Evolutionary conservation across 1,139 yeast species (phyloP), one percentile per base, ranked within the genome.

Genomic region (Yamadazyma conglobata): DNA sequence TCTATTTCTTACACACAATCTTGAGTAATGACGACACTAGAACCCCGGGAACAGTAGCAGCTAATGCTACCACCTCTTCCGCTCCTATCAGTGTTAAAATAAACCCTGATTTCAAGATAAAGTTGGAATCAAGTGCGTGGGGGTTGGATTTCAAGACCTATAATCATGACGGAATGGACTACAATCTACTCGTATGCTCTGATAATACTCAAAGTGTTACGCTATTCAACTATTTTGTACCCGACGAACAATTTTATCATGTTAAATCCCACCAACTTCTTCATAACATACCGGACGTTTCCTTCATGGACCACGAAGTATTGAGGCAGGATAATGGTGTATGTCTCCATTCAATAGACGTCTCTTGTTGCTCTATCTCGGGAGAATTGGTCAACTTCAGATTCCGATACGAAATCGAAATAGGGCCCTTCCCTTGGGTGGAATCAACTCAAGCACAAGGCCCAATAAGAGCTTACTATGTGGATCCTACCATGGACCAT

Each of bases 241-340:
- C 11, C 2, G 66, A 58, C 32, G 38, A 44, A 7, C 35, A 49
- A 28, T 65, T 65, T 32, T 56, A 56, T 35, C 61, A 56, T 28
- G 52, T 56, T 2, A 56, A 54, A 19, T 56, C 77, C 3, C 73
- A 67, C 16, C 65, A 58, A 27, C 38, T 80, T 10, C 47, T 65
- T 8, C 81, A 77, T 43, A 80, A 81, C 44, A 64, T 81, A 10
- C 87, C 88, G 0, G 76, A 69, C 33, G 71, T 77, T 2, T 56
- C 70, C 15, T 63, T 77, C 32, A 41, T 71, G 3, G 44, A 43
- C 5, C 50, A 52, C 16, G 43, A 43, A 2, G 43, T 50, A 5
- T 28, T 25, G 18, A 23, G 5, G 9, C 15, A 13, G 4, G 24
- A 22, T 11, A 9, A 5, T n/a, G 9, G 10, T 1, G 44, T 38